These are phyloP conservation scores for Lepiota brunneoincarnata DNA, from an alignment of 768 basidiomycete genomes.

Conservation along the genomic window DNA sequence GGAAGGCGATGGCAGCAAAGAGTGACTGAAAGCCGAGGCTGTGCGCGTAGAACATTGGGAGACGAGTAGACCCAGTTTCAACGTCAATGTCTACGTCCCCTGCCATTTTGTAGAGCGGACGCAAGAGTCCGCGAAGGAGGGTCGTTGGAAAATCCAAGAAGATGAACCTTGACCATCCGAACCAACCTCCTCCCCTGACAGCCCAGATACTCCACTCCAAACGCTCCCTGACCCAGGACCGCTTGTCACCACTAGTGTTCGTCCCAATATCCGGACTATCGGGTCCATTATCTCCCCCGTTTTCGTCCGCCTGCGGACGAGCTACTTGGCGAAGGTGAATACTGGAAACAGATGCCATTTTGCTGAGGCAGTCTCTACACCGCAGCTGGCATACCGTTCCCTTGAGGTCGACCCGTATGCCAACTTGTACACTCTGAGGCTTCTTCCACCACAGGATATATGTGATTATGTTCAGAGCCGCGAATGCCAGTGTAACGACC, in stretches of 20 bases:
- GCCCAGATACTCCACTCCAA: neutral
- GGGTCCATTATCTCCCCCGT: neutral
- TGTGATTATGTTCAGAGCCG: constrained; percentile 5
- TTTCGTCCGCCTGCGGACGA: neutral
- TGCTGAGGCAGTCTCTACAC: neutral
- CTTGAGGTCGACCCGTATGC: neutral
- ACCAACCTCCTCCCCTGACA: neutral
- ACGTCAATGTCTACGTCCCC: neutral
- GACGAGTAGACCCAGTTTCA: neutral
- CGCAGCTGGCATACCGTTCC: too few species aligned
- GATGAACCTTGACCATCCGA: neutral
- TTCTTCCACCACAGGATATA: constrained; percentile 16
- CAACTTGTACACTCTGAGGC: constrained; percentile 7
- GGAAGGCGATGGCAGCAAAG: neutral
- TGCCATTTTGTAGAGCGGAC: neutral
- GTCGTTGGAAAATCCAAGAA: neutral
- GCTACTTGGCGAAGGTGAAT: neutral
- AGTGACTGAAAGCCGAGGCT: neutral
- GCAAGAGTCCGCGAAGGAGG: neutral
- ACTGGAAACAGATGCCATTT: neutral
- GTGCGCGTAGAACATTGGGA: neutral
- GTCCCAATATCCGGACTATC: neutral
- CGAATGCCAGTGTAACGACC: constrained; percentile 10
- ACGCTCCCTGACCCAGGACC: neutral
- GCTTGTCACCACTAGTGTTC: too few species aligned